These are phyloP conservation scores for Ilyonectria destructans DNA, from an alignment of 2,329 filamentous ascomycete genomes.

Conservation along the genomic window DNA sequence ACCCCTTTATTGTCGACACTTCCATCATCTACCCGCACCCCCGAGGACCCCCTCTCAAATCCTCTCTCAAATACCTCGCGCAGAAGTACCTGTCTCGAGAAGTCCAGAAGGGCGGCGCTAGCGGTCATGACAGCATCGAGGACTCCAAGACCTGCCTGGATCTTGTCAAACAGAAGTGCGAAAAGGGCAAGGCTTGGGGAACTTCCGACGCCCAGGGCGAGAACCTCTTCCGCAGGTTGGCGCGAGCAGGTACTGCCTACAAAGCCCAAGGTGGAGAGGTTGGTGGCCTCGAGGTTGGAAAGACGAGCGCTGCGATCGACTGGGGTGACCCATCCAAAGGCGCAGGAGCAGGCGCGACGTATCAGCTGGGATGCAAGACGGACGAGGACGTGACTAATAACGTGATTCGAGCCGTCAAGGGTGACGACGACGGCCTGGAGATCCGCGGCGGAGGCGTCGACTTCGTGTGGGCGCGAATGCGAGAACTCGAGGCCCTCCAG, in stretches of 20 bases:
- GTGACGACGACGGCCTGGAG: constrained; percentile 71
- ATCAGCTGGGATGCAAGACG: constrained; percentile 70
- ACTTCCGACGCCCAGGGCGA: constrained; percentile 85
- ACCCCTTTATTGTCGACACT: constrained; percentile 96
- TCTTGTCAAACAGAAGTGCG: constrained; percentile 95
- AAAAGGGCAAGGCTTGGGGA: constrained; percentile 91
- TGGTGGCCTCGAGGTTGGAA: constrained; percentile 70
- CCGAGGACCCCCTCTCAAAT: constrained; percentile 90
- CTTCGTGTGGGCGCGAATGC: constrained; percentile 78
- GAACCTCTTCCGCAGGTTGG: constrained; percentile 90
- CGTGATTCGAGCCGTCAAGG: constrained; percentile 72
- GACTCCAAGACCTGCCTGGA: constrained; percentile 94
- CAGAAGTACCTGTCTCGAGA: constrained; percentile 89
- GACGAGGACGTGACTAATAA: constrained; percentile 73
- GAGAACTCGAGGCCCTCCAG: constrained; percentile 76
- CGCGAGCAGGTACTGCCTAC: constrained; percentile 74
- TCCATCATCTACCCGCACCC: constrained; percentile 92
- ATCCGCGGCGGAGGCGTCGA: constrained; percentile 75
- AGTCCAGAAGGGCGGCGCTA: constrained; percentile 85
- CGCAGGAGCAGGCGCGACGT: constrained; percentile 69
- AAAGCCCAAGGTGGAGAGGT: constrained; percentile 73
- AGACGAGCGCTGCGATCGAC: constrained; percentile 85
- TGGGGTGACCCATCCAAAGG: constrained; percentile 85
- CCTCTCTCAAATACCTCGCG: constrained; percentile 89
- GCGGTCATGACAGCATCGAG: constrained; percentile 92